Percentiles rank a stretch among this genome's conserved stretches.
Evolutionary conservation across 257 asterid genomes (phyloP).

Genomic region (Salvia splendens): DNA sequence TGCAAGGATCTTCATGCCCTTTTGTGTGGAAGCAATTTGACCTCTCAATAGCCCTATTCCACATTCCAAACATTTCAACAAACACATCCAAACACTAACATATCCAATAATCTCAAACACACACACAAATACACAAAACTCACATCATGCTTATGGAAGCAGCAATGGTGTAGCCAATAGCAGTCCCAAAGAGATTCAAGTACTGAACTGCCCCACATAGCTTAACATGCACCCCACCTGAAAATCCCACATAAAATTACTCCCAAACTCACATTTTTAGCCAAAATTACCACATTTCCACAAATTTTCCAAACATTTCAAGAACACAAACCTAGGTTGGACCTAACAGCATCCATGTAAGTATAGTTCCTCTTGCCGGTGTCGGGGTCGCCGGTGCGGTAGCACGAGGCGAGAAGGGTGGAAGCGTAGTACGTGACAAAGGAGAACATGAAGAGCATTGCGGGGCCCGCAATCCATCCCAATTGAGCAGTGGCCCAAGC

Average conservation of each 20-base stretch:
- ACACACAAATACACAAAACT: slow-evolving; percentile 18
- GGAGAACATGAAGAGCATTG: slow-evolving; percentile 40
- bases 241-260: slow-evolving; percentile 23
- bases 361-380: slow-evolving; percentile 50
- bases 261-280: neutral
- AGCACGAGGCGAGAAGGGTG: slow-evolving; percentile 43
- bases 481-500: slow-evolving; percentile 52
- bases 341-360: slow-evolving; percentile 47
- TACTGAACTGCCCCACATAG: slow-evolving; percentile 50
- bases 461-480: slow-evolving; percentile 54
- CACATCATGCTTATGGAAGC: slow-evolving; percentile 50
- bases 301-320: neutral
- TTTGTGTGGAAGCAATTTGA: slow-evolving; percentile 45
- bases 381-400: slow-evolving; percentile 44
- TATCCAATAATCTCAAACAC: neutral
- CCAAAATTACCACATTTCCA: neutral
- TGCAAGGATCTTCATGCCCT: slow-evolving; percentile 46
- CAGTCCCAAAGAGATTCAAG: slow-evolving; percentile 46
- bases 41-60: slow-evolving; percentile 48
- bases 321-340: slow-evolving; percentile 37
- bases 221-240: slow-evolving; percentile 46
- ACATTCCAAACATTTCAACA: neutral
- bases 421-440: slow-evolving; percentile 47
- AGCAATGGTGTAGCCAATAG: slow-evolving; percentile 52
- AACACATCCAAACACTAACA: too few species aligned